Evolutionary conservation across 2,329 filamentous ascomycete species (phyloP).

Genomic region (Botrytis byssoidea): DNA sequence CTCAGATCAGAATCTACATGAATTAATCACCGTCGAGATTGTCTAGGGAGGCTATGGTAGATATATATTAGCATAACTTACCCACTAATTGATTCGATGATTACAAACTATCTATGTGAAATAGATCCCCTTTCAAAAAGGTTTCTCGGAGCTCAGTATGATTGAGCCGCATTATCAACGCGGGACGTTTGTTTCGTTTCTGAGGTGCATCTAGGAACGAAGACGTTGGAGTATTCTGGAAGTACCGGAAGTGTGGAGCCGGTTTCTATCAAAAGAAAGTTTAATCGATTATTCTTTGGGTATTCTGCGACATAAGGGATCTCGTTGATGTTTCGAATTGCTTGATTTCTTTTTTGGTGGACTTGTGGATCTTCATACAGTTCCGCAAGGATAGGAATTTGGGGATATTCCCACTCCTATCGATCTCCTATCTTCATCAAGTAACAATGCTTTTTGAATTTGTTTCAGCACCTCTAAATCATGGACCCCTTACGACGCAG

Average conservation of each 20-base stretch:
- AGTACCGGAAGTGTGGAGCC: constrained; percentile 11
- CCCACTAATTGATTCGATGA: neutral
- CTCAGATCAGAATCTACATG: neutral
- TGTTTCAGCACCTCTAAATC: neutral
- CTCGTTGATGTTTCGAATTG: neutral
- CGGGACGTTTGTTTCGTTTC: neutral
- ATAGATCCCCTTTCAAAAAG: too few relatives aligned
- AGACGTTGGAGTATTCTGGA: neutral
- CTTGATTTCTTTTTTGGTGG: constrained; percentile 1
- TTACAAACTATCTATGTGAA: too few relatives aligned
- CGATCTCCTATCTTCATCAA: neutral
- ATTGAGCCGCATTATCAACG: neutral
- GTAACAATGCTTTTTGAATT: neutral
- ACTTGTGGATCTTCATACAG: neutral
- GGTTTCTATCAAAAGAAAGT: neutral
- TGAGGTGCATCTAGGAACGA: neutral
- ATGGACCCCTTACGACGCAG: neutral
- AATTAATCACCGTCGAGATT: neutral
- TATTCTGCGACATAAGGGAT: neutral
- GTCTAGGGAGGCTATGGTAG: neutral
- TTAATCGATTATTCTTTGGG: neutral
- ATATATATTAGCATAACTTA: too few relatives aligned
- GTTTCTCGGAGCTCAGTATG: neutral
- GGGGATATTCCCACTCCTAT: neutral
- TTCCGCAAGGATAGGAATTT: neutral